Percentiles rank a stretch among this genome's conserved stretches.
These are phyloP conservation scores for Remersonia thermophila DNA, from an alignment of 2,329 filamentous ascomycete genomes.

Conservation along the genomic window DNA sequence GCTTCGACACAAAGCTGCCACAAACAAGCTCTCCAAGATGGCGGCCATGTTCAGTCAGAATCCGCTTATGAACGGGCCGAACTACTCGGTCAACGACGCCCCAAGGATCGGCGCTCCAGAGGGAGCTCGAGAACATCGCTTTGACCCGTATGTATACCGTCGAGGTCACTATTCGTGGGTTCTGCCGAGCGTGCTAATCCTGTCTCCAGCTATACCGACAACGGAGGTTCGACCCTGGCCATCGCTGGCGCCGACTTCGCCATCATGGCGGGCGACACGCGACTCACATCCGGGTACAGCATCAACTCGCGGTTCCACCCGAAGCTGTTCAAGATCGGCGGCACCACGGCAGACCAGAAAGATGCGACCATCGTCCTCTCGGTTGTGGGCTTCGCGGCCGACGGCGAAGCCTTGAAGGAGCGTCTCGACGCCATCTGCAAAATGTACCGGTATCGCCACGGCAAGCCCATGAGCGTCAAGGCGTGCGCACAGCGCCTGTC, in stretches of 20 bases:
- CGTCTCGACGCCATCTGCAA: conserved; percentile 90
- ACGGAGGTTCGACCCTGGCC: conserved; percentile 89
- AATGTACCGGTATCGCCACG: conserved; percentile 97
- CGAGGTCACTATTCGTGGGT: neutral
- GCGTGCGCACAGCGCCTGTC: conserved; percentile 91
- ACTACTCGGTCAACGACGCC: conserved; percentile 54
- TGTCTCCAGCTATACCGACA: conserved; percentile 73
- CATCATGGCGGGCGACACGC: conserved; percentile 94
- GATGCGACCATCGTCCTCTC: conserved; percentile 81
- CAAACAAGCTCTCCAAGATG: conserved; percentile 28
- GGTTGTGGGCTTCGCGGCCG: conserved; percentile 90
- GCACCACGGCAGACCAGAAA: conserved; percentile 71
- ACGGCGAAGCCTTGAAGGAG: conserved; percentile 88
- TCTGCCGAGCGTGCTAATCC: conserved; percentile 2
- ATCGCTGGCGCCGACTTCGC: conserved; percentile 91
- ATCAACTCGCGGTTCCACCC: conserved; percentile 95
- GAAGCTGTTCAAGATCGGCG: conserved; percentile 96
- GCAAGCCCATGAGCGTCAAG: conserved; percentile 87
- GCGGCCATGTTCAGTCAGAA: conserved; percentile 57
- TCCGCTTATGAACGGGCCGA: conserved; percentile 54
- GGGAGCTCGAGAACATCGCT: conserved; percentile 58
- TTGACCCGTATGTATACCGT: conserved; percentile 64
- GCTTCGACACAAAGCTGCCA: too few species aligned
- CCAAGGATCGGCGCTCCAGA: conserved; percentile 42
- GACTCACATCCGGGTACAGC: conserved; percentile 90